These are phyloP conservation scores for Combretum micranthum DNA, from an alignment of 345 rosid species.

Conservation along the genomic window DNA sequence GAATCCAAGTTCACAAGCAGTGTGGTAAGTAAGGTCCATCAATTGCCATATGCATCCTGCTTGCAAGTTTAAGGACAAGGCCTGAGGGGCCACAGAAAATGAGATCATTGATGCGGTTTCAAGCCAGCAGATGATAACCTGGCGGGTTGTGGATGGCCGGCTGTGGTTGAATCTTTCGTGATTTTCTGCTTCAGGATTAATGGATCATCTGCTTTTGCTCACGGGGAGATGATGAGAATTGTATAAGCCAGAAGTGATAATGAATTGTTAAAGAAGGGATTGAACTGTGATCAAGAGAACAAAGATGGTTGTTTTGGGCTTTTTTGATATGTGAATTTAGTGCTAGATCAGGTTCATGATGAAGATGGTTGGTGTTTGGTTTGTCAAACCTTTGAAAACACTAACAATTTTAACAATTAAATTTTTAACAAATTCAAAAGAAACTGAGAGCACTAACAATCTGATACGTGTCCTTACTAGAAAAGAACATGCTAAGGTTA, in stretches of 20 bases:
- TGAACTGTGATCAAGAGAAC: no score
- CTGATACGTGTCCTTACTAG: no score
- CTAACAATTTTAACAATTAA: no score
- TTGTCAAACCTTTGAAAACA: no score
- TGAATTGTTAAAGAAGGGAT: not conserved
- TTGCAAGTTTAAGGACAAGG: conserved; percentile 43
- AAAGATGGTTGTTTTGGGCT: not conserved
- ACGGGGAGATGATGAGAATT: conserved; percentile 10
- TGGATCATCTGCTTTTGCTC: conserved; percentile 26
- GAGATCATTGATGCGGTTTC: no score
- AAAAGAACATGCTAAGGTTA: no score
- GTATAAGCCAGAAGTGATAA: not conserved
- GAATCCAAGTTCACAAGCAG: conserved; percentile 74
- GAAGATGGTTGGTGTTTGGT: conserved; percentile 32
- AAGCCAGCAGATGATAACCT: no score
- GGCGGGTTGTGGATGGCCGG: conserved; percentile 31
- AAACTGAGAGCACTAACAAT: no score
- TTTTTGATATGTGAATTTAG: conserved; percentile 28
- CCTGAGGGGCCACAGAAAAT: no score
- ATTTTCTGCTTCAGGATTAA: conserved; percentile 40
- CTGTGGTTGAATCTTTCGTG: conserved; percentile 26
- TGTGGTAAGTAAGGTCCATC: conserved; percentile 30
- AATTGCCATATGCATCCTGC: conserved; percentile 38
- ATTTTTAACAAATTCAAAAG: no score
- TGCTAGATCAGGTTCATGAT: conserved; percentile 24